Percentiles rank a stretch among this genome's conserved stretches.
phyloP scores from a whole-genome alignment of 2,329 filamentous ascomycete species.

The Nemania bipapillata region DNA sequence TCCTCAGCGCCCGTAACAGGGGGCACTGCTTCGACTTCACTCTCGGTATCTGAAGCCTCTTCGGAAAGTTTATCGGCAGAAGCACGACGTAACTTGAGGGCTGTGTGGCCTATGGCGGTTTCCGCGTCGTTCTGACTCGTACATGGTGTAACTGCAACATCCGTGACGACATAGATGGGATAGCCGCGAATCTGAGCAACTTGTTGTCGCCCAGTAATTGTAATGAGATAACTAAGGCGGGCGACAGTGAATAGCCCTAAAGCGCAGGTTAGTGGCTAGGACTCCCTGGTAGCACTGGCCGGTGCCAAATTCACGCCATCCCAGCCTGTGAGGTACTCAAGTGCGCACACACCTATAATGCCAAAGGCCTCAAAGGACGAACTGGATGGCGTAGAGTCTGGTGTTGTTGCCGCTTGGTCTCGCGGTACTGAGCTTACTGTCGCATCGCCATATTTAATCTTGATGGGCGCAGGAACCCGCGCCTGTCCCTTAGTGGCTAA shows the following conservation, averaged over 20 bases:
- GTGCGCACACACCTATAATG: constrained; percentile 62
- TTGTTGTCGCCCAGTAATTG: constrained; percentile 85
- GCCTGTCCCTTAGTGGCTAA: constrained; percentile 67
- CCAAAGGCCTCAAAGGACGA: constrained; percentile 70
- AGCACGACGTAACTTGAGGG: constrained; percentile 55
- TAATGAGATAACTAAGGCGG: constrained; percentile 82
- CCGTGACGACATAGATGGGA: constrained; percentile 86
- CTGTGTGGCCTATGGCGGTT: constrained; percentile 73
- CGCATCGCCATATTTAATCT: constrained; percentile 75
- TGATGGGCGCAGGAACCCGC: constrained; percentile 64
- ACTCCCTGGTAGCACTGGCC: constrained; percentile 2
- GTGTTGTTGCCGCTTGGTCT: constrained; percentile 54
- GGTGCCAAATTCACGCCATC: neutral
- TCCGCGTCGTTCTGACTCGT: constrained; percentile 79
- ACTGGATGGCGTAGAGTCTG: constrained; percentile 58
- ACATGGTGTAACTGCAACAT: constrained; percentile 90
- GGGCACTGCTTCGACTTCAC: constrained; percentile 60
- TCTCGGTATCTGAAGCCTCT: constrained; percentile 55
- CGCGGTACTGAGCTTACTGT: constrained; percentile 58
- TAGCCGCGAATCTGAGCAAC: constrained; percentile 86
- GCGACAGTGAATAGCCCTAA: constrained; percentile 86
- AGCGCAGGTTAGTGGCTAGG: constrained; percentile 26
- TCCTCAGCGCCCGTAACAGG: constrained; percentile 52
- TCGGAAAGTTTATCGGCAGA: constrained; percentile 49
- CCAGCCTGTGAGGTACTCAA: neutral